Evolutionary conservation across 2,329 filamentous ascomycete species (phyloP).

Genomic region (Pseudocercospora crystallina): DNA sequence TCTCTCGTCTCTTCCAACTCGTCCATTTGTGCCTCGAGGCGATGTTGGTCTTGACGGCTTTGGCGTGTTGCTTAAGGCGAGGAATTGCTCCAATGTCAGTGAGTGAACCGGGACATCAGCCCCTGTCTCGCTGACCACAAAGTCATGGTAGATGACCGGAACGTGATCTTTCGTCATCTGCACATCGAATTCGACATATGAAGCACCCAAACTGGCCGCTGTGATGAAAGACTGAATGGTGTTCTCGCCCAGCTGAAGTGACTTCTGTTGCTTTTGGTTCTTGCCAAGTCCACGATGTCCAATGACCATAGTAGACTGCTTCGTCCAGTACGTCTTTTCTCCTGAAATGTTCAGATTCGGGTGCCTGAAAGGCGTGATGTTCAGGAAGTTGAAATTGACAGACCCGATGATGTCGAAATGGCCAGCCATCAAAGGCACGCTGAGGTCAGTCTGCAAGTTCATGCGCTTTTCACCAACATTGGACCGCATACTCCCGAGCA

Average conservation of each 20-base stretch:
- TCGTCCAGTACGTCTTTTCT: constrained; percentile 95
- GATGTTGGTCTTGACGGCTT: constrained; percentile 19
- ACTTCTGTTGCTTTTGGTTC: constrained; percentile 78
- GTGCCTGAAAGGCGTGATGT: constrained; percentile 92
- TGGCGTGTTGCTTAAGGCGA: constrained; percentile 43
- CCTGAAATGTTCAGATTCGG: constrained; percentile 91
- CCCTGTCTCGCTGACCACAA: constrained; percentile 94
- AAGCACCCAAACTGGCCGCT: constrained; percentile 84
- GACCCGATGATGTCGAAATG: constrained; percentile 87
- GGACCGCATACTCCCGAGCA: constrained; percentile 82
- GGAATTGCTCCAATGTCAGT: constrained; percentile 89
- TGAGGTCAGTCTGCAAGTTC: constrained; percentile 87
- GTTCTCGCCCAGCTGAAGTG: constrained; percentile 92
- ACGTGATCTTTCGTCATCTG: constrained; percentile 99
- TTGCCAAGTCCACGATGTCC: constrained; percentile 79
- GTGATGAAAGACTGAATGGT: constrained; percentile 95
- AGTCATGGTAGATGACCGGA: constrained; percentile 97
- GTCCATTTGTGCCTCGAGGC: constrained; percentile 13
- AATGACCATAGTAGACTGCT: constrained; percentile 81
- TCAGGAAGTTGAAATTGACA: constrained; percentile 94
- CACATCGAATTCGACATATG: constrained; percentile 76
- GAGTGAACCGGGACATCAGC: constrained; percentile 96
- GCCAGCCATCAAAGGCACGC: constrained; percentile 83
- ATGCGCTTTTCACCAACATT: constrained; percentile 82
- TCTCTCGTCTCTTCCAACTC: constrained; percentile 16